Evolutionary conservation across 495 filamentous ascomycete species (phyloP).

Genomic region (Neurospora sp.): DNA sequence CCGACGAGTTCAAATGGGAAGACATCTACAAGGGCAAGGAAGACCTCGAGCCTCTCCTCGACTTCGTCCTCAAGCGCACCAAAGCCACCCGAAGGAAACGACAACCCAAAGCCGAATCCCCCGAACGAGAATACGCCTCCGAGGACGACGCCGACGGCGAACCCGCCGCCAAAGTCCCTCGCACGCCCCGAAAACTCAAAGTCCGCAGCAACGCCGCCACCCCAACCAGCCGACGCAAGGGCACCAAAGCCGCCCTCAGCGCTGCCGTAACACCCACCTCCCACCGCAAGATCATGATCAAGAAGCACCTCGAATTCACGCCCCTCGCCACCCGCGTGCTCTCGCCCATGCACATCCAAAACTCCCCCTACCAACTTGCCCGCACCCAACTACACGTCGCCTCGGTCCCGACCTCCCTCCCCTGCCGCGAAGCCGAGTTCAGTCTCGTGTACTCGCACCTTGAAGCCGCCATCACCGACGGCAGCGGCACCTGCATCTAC

Average conservation of each 20-base stretch:
- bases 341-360: constrained; percentile 62
- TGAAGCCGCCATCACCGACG: constrained; percentile 87
- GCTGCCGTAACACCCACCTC: constrained; percentile 54
- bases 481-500: constrained; percentile 91
- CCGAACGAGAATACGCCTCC: constrained; percentile 39
- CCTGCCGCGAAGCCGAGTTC: constrained; percentile 90
- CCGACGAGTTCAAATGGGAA: constrained; percentile 88
- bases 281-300: constrained; percentile 61
- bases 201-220: constrained; percentile 15
- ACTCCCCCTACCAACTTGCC: constrained; percentile 85
- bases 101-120: constrained; percentile 13
- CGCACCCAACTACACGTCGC: constrained; percentile 87
- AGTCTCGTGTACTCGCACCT: constrained; percentile 84
- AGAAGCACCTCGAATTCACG: constrained; percentile 90
- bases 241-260: constrained; percentile 25
- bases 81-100: constrained; percentile 55
- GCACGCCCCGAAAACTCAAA: constrained; percentile 30
- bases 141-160: constrained; percentile 37
- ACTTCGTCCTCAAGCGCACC: constrained; percentile 58
- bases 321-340: constrained; percentile 82
- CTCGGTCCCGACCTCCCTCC: constrained; percentile 75
- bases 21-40: constrained; percentile 59
- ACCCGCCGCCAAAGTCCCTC: constrained; percentile 17
- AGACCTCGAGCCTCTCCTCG: constrained; percentile 51
- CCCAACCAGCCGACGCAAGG: constrained; percentile 31